Percentiles rank a stretch among this genome's conserved stretches.
These are phyloP conservation scores for Melaleuca quinquenervia DNA, from an alignment of 345 rosid genomes.

Conservation along the genomic window DNA sequence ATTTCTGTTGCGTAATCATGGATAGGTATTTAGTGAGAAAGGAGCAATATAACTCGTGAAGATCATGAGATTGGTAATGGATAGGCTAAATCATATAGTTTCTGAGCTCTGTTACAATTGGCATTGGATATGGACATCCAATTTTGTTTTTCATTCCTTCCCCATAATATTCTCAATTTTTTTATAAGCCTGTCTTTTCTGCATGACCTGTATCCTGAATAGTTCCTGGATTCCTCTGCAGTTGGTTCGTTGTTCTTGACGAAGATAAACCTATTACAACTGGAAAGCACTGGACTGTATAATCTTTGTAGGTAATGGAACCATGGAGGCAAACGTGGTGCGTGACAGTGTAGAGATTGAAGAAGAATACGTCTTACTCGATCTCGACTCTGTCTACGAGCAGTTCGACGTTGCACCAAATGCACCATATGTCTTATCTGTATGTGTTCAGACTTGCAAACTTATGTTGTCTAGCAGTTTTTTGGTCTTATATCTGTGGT, in stretches of 20 bases:
- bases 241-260: not conserved
- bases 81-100: too few relatives aligned
- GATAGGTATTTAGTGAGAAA: too few relatives aligned
- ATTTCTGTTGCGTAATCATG: too few relatives aligned
- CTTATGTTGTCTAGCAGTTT: not conserved
- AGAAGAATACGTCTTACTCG: constrained; percentile 44
- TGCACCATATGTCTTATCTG: constrained; percentile 38
- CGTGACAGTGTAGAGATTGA: constrained; percentile 6
- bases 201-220: not conserved
- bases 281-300: not conserved
- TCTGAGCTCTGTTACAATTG: too few relatives aligned
- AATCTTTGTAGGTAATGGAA: not conserved
- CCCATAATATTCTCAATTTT: too few relatives aligned
- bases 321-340: constrained; percentile 21
- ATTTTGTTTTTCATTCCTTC: too few relatives aligned
- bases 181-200: not conserved
- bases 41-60: too few relatives aligned
- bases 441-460: constrained; percentile 2
- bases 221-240: not conserved
- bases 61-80: too few relatives aligned
- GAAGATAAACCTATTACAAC: not conserved
- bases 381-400: constrained; percentile 34
- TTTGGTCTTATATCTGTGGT: not conserved
- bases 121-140: too few relatives aligned
- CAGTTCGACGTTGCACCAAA: constrained; percentile 30